Base-by-base conservation (phyloP, 2,329 filamentous ascomycete genomes). In the Cadophora sp. region DNA sequence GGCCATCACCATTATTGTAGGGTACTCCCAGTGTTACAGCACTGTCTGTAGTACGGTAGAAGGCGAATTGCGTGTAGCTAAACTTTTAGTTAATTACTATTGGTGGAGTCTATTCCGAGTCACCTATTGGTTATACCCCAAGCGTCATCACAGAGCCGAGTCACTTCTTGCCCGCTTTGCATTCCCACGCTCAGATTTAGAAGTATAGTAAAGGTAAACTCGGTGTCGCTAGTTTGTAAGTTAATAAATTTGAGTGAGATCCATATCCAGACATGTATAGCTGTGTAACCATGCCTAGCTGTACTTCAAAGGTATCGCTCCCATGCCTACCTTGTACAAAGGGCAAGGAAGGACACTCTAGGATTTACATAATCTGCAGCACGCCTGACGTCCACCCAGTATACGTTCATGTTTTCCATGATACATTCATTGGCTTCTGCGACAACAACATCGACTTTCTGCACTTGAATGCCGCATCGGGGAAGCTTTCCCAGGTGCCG, bases 301-400 rank as follows among this genome's bases (percentile, higher is more conserved):
- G 48, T 64, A 64, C 61, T 56, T 27, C 61, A 61, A 56, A 64
- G 50, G 50, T 47, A 64, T 50, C 53, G 30, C 41, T 64, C 30
- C 45, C 45, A 20, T 22, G 48, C 48, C 18, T 24, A 24, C 20
- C 48, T 53, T 53, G 20, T 53, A 24, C 48, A 53, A 53, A 53
- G 20, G 20, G 20, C 4, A n/a, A n/a, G n/a, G n/a, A 53, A 53
- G 27, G 48, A 53, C 48, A 53, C 27, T 53, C 48, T 13, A 53
- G 48, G 48, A 53, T 27, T 22, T 53, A 27, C 27, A 53, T 53
- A 53, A 53, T 53, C 20, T 53, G 27, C 27, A 53, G 48, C n/a
- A 53, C 48, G 48, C 48, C 8, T 24, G 48, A 22, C 20, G 48
- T 24, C 20, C 48, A 53, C 48, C 48, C 6, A 27, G 8, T 16